Evolutionary conservation across 192 early-diverging fungal species (phyloP).

Genomic region (Entophlyctis luteolus): DNA sequence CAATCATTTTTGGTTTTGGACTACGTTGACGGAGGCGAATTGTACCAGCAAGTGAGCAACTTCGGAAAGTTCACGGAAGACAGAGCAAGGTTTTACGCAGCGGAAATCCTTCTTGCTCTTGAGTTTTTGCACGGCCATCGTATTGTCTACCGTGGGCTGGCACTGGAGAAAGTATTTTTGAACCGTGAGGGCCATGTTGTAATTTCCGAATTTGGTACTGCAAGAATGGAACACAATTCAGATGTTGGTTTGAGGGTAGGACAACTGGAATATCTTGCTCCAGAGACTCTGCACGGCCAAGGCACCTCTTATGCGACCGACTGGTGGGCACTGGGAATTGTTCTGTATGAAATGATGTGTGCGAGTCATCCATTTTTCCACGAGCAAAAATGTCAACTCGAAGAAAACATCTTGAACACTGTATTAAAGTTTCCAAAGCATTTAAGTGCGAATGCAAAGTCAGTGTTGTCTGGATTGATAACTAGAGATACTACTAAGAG

Average conservation of each 20-base stretch:
- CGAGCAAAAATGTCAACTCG: constrained; percentile 40
- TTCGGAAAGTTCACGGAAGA: constrained; percentile 50
- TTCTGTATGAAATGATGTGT: constrained; percentile 56
- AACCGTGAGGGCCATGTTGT: constrained; percentile 49
- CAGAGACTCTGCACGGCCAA: constrained; percentile 49
- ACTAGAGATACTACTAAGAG: constrained; percentile 32
- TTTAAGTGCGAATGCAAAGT: constrained; percentile 24
- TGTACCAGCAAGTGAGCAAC: constrained; percentile 76
- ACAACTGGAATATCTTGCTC: constrained; percentile 53
- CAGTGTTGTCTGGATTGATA: constrained; percentile 35
- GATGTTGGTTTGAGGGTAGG: constrained; percentile 37
- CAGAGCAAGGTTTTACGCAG: constrained; percentile 46
- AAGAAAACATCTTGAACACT: constrained; percentile 39
- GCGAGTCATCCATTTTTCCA: constrained; percentile 53
- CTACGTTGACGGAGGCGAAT: constrained; percentile 88
- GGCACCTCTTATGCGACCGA: constrained; percentile 45
- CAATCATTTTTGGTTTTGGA: constrained; percentile 57
- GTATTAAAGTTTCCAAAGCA: constrained; percentile 37
- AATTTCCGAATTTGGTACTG: constrained; percentile 54
- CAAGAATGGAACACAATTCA: constrained; percentile 33
- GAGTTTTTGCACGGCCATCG: constrained; percentile 47
- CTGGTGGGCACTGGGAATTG: constrained; percentile 57
- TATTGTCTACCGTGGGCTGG: constrained; percentile 55
- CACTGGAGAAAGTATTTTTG: constrained; percentile 57
- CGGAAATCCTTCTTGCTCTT: constrained; percentile 44